phyloP scores from a whole-genome alignment of 768 basidiomycete genomes.

The Russula foetens region DNA sequence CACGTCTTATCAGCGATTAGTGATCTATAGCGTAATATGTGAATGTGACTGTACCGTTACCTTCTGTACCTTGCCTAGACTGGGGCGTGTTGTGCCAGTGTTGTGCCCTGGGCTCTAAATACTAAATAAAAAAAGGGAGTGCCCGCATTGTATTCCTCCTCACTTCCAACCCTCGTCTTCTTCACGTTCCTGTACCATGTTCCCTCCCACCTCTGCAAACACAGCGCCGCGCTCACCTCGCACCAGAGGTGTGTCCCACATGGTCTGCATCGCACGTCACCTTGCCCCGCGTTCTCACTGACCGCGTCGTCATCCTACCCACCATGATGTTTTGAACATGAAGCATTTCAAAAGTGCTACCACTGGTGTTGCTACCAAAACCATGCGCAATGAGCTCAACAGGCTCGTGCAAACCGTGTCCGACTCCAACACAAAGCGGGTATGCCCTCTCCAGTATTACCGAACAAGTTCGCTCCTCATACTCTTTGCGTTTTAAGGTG shows the following conservation, averaged over 20 bases:
- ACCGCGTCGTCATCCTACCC: neutral
- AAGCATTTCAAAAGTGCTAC: constrained; percentile 30
- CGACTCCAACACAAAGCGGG: constrained; percentile 52
- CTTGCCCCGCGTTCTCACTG: neutral
- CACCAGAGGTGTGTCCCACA: constrained; percentile 19
- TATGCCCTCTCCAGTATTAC: constrained; percentile 20
- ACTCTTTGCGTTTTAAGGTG: constrained; percentile 36
- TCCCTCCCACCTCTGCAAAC: neutral
- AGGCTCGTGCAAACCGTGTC: constrained; percentile 54
- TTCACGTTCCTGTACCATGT: constrained; percentile 7
- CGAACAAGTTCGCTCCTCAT: constrained; percentile 1
- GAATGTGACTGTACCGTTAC: neutral
- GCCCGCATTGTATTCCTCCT: no score
- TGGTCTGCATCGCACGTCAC: constrained; percentile 8
- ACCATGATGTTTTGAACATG: neutral
- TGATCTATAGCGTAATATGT: neutral
- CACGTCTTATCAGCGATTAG: neutral
- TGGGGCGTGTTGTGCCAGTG: neutral
- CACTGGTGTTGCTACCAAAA: constrained; percentile 46
- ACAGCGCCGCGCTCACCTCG: constrained; percentile 12
- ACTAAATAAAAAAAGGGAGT: neutral
- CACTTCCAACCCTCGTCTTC: no score
- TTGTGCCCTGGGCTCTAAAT: neutral
- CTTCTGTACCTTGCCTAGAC: neutral
- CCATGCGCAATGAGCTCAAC: constrained; percentile 62